Conservation (phyloP, 306 rosid species). For the Argentina anserina region DNA sequence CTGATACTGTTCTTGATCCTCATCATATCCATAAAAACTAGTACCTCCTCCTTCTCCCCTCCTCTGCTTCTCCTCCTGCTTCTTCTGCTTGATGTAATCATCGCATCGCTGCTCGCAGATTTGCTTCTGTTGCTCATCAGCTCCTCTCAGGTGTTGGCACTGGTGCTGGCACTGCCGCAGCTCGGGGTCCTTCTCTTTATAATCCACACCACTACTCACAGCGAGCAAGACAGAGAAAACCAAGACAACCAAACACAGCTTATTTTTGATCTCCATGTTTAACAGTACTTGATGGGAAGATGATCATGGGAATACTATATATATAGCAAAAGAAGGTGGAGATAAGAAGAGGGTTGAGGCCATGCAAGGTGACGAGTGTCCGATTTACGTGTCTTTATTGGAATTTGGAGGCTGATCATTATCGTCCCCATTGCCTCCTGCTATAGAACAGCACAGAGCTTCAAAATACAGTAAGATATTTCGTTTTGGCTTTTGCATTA, state of each 20-base stretch:
- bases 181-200: constrained; percentile 30
- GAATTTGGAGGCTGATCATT: not conserved
- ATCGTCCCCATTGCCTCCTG: not conserved
- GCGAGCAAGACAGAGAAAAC: constrained; percentile 21
- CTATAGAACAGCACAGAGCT: not conserved
- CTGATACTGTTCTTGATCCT: not conserved
- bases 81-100: constrained; percentile 27
- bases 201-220: constrained; percentile 15
- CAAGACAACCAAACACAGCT: constrained; percentile 14
- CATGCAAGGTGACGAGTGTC: constrained; percentile 45
- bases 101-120: constrained; percentile 41
- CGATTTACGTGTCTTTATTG: constrained; percentile 23
- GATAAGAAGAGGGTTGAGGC: not conserved
- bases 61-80: constrained; percentile 26
- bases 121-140: constrained; percentile 14
- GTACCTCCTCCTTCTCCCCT: constrained; percentile 4
- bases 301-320: not conserved
- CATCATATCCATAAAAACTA: not conserved
- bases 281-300: not conserved
- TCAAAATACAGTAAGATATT: not conserved
- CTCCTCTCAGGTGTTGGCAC: constrained; percentile 42
- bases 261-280: constrained; percentile 25
- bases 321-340: not conserved
- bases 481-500: not conserved
- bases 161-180: constrained; percentile 47